Base-by-base conservation (phyloP, 2,329 filamentous ascomycete species). In the Colletotrichum destructivum region DNA sequence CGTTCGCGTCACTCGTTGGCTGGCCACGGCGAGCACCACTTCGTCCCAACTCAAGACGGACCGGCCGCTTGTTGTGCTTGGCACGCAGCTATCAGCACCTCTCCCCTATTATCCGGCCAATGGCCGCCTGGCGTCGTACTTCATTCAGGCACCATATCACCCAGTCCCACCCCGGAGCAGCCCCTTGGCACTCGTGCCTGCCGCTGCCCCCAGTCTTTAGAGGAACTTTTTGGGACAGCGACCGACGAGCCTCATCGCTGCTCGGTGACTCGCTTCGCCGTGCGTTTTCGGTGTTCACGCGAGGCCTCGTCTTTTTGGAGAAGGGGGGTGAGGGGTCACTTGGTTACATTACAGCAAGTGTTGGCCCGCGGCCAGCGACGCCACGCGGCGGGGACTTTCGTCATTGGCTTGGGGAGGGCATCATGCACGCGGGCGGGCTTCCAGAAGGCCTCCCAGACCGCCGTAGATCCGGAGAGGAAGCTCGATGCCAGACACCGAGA, bases 61-160 rank as follows among this genome's bases (percentile, higher is more conserved):
- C 64, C 16, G 52, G 44, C 59, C 51, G 64, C 26, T 54, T 52
- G 61, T 26, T 56, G 26, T 60, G 44, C 65, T 71, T 71, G 69
- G 64, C 65, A 46, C 23, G 7, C 47, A 51, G 44, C 26, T 69
- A 71, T 71, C 69, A 55, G 49, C 16, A 60, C 23, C 3, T 42
- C n/a, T 11, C 40, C 26, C 26, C 26, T 26, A 26, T 26, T 51
- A 8, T 49, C 1, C 31, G 44, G n/a, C 69, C 65, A 71, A 69
- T 69, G 18, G 44, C 18, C 31, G 16, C 3, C 35, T 16, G 31
- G 40, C 38, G 54, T 42, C 46, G 46, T 61, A 23, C 26, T 47
- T 63, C 26, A 47, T 62, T 59, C 59, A 71, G 65, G 69, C 52
- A 60, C 26, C 26, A 26, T 4, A 26, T 26, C 26, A 4, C 26